Base-by-base conservation (phyloP, 1,284 basidiomycete genomes). In the Vanrija humicola region DNA sequence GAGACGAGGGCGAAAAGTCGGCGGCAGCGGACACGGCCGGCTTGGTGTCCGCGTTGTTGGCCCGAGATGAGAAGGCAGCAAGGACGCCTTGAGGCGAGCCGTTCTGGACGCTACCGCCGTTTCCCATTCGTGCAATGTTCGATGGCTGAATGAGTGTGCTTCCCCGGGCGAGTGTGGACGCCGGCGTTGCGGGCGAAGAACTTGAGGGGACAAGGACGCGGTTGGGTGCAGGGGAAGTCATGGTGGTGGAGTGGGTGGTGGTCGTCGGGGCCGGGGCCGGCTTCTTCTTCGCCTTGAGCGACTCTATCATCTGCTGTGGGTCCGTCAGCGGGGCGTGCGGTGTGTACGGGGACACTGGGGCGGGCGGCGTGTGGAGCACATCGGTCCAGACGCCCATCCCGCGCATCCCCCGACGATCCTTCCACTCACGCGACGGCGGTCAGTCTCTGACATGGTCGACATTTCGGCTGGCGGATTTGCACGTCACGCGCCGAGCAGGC, bases 251-350 rank as follows among this genome's bases (percentile, higher is more conserved):
- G 43, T 16, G 43, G 43, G 21, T 96, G 90, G 0, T 90, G 86
- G 9, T 92, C 90, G 38, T 15, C 21, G 21, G 21, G 21, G 34
- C 9, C 14, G 90, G 92, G 38, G 81, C 65, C 0, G 92, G 93
- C 69, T 92, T 90, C 69, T 92, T 90, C 40, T 86, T 83, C 6
- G 21, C 43, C 8, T 15, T n/a, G 7, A 42, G 40, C 16, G 15
- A 16, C n/a, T 42, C 40, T 6, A 42, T 16, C 40, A 42, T 6
- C n/a, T 19, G 16, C 19, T n/a, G 40, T 42, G 8, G 40, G n/a
- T 1, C 40, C 5, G 40, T 42, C n/a, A 21, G n/a, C 40, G 19
- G n/a, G 34, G 34, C 34, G 12, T 34, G 14, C 34, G 4, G 34
- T 34, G 34, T 34, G 12, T 34, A 12, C 34, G 34, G 34, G 40